These are phyloP conservation scores for Podospora comata DNA, from an alignment of 495 filamentous ascomycete species.

Conservation along the genomic window DNA sequence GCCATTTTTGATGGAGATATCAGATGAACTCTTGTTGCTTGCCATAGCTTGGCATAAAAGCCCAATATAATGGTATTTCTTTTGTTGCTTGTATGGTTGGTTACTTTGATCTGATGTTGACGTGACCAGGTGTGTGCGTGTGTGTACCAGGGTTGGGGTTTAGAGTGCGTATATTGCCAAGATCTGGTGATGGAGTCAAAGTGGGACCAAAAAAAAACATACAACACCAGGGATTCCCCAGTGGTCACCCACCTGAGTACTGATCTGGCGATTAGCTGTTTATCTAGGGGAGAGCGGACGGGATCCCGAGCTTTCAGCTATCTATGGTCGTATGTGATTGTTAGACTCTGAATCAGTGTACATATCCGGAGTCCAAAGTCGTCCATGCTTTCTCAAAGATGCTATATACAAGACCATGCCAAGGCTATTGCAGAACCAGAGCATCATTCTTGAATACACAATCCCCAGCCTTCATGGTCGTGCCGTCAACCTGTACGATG, in stretches of 20 bases:
- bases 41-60: too few species aligned
- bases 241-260: too few species aligned
- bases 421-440: not conserved
- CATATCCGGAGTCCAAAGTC: not conserved
- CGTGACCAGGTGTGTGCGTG: too few species aligned
- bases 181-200: too few species aligned
- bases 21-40: too few species aligned
- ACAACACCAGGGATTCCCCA: too few species aligned
- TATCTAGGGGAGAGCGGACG: slow-evolving; percentile 53
- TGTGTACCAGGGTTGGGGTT: too few species aligned
- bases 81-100: too few species aligned
- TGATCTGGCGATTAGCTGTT: slow-evolving; percentile 22
- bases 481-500: not conserved
- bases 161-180: too few species aligned
- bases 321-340: slow-evolving; percentile 11
- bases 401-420: not conserved
- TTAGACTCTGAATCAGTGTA: not conserved
- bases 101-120: too few species aligned
- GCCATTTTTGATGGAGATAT: not conserved
- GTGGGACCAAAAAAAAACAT: too few species aligned
- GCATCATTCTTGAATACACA: not conserved
- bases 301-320: slow-evolving; percentile 42
- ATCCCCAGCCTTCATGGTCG: not conserved
- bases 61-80: too few species aligned
- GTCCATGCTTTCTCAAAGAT: not conserved